These are phyloP conservation scores for Cryomyces antarcticus DNA, from an alignment of 495 filamentous ascomycete genomes.

Conservation along the genomic window DNA sequence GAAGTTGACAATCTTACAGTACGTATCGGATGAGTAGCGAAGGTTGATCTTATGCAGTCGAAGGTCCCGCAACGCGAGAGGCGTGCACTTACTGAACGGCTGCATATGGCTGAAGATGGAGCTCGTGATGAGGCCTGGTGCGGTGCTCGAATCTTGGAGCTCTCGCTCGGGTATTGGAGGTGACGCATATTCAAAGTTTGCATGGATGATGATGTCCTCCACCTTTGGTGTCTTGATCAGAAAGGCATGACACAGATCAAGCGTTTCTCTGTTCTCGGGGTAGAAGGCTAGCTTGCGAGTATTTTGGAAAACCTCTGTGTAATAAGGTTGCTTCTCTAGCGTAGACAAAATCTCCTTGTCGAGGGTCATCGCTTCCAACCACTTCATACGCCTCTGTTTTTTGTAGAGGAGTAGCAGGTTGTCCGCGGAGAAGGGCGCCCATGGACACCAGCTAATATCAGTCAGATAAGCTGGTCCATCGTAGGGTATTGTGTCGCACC, in stretches of 20 bases:
- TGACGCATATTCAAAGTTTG: constrained; percentile 13
- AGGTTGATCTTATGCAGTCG: constrained; percentile 16
- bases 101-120: constrained; percentile 18
- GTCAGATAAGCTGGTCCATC: neutral
- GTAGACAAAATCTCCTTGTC: constrained; percentile 13
- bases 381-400: constrained; percentile 20
- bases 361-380: constrained; percentile 18
- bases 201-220: constrained; percentile 18
- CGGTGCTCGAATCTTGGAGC: constrained; percentile 18
- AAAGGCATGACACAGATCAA: constrained; percentile 13
- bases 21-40: constrained; percentile 17
- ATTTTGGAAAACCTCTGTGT: constrained; percentile 14
- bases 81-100: constrained; percentile 20
- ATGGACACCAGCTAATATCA: constrained; percentile 16
- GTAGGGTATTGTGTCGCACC: constrained; percentile 2
- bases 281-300: constrained; percentile 16
- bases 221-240: constrained; percentile 12
- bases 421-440: constrained; percentile 17
- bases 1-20: constrained; percentile 20
- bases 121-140: constrained; percentile 15
- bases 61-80: constrained; percentile 12
- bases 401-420: constrained; percentile 19
- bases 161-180: constrained; percentile 11
- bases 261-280: constrained; percentile 13
- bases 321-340: constrained; percentile 12